A percentile compares a stretch with the other conserved stretches of the same genome.
Conservation (phyloP, 2,329 filamentous ascomycete species). For the Sporothrix phasma region DNA sequence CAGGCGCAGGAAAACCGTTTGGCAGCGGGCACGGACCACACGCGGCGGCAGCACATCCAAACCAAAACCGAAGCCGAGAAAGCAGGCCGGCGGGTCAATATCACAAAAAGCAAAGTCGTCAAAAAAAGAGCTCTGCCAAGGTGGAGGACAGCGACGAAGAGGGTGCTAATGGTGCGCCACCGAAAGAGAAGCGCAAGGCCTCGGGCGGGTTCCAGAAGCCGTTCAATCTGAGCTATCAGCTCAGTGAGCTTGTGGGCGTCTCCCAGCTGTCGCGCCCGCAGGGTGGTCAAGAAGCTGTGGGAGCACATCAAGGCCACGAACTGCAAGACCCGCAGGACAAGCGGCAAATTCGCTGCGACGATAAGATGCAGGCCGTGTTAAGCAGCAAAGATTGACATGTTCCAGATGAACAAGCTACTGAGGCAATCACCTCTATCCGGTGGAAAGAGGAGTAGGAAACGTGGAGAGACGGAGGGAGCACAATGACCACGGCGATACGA, state of each 20-base stretch:
- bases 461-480: too few species aligned
- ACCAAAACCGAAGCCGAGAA: conserved; percentile 27
- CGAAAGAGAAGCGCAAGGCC: conserved; percentile 66
- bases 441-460: conserved; percentile 51
- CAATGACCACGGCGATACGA: background rate
- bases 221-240: conserved; percentile 60
- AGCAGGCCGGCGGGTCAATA: conserved; percentile 40
- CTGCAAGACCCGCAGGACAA: conserved; percentile 88
- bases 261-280: conserved; percentile 83
- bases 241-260: conserved; percentile 62
- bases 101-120: conserved; percentile 40
- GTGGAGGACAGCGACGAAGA: conserved; percentile 58
- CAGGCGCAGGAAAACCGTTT: conserved; percentile 84
- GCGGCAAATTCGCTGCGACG: conserved; percentile 87
- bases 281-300: conserved; percentile 94
- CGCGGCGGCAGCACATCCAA: conserved; percentile 56
- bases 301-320: conserved; percentile 81
- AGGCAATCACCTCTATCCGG: conserved; percentile 79
- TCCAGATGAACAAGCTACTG: conserved; percentile 96
- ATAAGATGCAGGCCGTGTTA: conserved; percentile 88
- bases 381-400: conserved; percentile 93
- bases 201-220: conserved; percentile 90
- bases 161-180: conserved; percentile 63
- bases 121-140: conserved; percentile 38
- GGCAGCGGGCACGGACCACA: conserved; percentile 58